phyloP scores from a whole-genome alignment of 805 yeast genomes.

The Yamadazyma kitorensis region DNA sequence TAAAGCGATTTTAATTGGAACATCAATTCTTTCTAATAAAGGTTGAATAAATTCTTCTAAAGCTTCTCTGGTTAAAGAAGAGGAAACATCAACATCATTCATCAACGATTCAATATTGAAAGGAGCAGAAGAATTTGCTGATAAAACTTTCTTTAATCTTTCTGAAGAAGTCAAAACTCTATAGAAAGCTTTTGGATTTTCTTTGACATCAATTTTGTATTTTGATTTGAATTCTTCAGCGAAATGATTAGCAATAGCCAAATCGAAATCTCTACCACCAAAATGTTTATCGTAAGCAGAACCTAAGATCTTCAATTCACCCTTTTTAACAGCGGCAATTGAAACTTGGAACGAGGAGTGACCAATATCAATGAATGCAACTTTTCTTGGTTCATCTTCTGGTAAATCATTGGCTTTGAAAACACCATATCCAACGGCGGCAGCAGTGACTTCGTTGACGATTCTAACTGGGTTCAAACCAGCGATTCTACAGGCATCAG shows the following conservation, averaged over 20 bases:
- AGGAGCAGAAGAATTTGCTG: slow-evolving; percentile 95
- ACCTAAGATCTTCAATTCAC: slow-evolving; percentile 91
- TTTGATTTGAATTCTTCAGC: slow-evolving; percentile 89
- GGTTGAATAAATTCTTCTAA: slow-evolving; percentile 88
- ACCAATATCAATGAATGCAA: slow-evolving; percentile 95
- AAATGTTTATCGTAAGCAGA: slow-evolving; percentile 92
- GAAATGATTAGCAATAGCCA: slow-evolving; percentile 90
- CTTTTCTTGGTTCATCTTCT: slow-evolving; percentile 85
- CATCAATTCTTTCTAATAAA: slow-evolving; percentile 67
- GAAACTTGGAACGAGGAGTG: slow-evolving; percentile 92
- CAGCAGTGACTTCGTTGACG: slow-evolving; percentile 96
- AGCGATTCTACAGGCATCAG: slow-evolving; percentile 94
- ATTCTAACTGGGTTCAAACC: slow-evolving; percentile 98
- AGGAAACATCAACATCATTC: slow-evolving; percentile 94
- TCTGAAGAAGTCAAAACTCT: slow-evolving; percentile 92
- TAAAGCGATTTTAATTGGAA: slow-evolving; percentile 80
- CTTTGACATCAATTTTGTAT: slow-evolving; percentile 88
- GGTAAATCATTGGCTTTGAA: slow-evolving; percentile 92
- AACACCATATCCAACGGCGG: slow-evolving; percentile 99
- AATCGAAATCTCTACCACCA: slow-evolving; percentile 97
- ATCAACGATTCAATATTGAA: slow-evolving; percentile 93
- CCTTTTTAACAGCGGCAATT: slow-evolving; percentile 88
- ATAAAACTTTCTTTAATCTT: slow-evolving; percentile 89
- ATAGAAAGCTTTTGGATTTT: slow-evolving; percentile 92
- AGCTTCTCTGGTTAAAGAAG: slow-evolving; percentile 85